Base-by-base conservation (phyloP, 441 rosid species). In the Populus trichocarpa region DNA sequence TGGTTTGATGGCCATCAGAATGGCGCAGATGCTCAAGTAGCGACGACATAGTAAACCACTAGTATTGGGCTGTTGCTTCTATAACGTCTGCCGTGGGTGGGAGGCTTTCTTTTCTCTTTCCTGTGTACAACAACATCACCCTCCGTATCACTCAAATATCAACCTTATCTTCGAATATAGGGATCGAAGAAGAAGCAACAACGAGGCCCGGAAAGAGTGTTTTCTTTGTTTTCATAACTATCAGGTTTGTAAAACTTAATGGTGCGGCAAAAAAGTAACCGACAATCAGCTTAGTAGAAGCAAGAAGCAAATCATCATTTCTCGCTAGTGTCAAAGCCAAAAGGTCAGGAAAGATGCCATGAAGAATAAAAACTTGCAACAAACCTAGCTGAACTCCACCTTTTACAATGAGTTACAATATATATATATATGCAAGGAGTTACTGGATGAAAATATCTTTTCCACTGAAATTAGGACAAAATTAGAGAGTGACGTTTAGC, bases 391-490 rank as follows among this genome's bases (percentile, higher is more conserved):
- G 38, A 61, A 32, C 61, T 73, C 12, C 53, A 70, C 64, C 63
- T 75, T 79, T 77, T 75, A 81, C 84, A 85, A 63, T 22, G 74
- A 80, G 76, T 75, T 68, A 71, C 50, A 22, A 71, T 22, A 57
- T 67, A 66, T 35, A 79, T 46, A 72, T 70, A n/a, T 28, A 30
- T 30, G 32, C 32, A 30, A 30, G 32, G 32, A 30, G 32, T 3
- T 30, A 30, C 32, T 10, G 46, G 5, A 0, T 12, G 32, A 30
- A 30, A 30, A 33, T 23, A 7, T 63, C 32, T 30, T 26, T 13
- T 16, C 70, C 63, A 66, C 63, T 32, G 70, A 50, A 66, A 70
- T 64, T 46, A 53, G 36, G 57, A 67, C 32, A 30, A 30, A 30
- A 30, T 30, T 30, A 30, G 32, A 28, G 30, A 30, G 32, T 30